These are phyloP conservation scores for Sugiyamaella boreocaroliniensis DNA, from an alignment of 805 yeast genomes.

Conservation along the genomic window DNA sequence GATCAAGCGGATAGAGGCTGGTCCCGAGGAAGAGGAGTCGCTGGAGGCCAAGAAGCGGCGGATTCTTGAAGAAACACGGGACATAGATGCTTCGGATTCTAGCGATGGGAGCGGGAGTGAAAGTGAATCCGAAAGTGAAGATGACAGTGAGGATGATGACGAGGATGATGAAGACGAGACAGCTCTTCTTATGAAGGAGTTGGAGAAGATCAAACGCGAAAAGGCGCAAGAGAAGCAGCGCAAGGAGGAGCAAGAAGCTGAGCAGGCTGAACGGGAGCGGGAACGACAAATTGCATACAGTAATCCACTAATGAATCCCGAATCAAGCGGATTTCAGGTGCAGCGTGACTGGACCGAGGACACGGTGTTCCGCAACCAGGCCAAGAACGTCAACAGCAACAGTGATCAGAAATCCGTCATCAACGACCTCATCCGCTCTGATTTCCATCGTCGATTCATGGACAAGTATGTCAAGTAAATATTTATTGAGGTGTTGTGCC, in stretches of 20 bases:
- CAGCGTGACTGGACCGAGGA: conserved; percentile 32
- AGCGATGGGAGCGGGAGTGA: conserved; percentile 8
- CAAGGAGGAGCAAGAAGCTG: conserved; percentile 18
- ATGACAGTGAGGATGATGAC: conserved; percentile 14
- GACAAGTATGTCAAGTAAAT: conserved; percentile 28
- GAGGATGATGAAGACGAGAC: conserved; percentile 32
- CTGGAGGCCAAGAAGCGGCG: conserved; percentile 12
- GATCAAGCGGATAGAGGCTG: not conserved
- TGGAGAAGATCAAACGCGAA: conserved; percentile 31
- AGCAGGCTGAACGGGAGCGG: conserved; percentile 18
- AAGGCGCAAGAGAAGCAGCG: conserved; percentile 25
- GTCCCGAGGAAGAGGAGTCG: conserved; percentile 17
- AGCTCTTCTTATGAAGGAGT: conserved; percentile 28
- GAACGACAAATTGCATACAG: conserved; percentile 26
- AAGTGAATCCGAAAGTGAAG: conserved; percentile 15
- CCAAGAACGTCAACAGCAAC: conserved; percentile 11
- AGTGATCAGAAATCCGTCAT: conserved; percentile 24
- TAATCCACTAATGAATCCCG: conserved; percentile 28
- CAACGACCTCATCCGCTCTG: conserved; percentile 34
- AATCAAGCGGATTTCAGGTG: conserved; percentile 16
- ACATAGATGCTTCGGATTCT: conserved; percentile 3
- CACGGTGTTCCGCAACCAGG: conserved; percentile 31
- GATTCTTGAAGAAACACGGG: conserved; percentile 8
- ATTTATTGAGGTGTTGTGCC: not conserved
- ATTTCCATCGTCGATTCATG: conserved; percentile 33